Percentiles rank a stretch among this genome's conserved stretches.
These are phyloP conservation scores for Ophiocordyceps robertsii DNA, from an alignment of 2,329 filamentous ascomycete genomes.

Conservation along the genomic window DNA sequence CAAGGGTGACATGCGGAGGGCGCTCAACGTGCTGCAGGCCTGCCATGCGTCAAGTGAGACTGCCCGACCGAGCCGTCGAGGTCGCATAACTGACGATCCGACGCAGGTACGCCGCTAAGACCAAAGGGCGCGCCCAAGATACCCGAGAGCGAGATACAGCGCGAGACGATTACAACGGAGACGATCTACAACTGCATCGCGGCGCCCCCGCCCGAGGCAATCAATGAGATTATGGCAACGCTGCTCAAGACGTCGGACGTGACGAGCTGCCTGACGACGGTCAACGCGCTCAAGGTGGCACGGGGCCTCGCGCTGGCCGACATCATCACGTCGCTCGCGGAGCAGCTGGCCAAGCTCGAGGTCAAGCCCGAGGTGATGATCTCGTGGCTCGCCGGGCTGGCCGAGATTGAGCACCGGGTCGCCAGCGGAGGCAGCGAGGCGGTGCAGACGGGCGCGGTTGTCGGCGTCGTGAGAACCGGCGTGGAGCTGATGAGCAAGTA, in stretches of 20 bases:
- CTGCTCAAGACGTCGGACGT: constrained; percentile 78
- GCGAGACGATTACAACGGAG: constrained; percentile 74
- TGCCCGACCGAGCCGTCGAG: background rate
- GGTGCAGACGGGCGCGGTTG: constrained; percentile 84
- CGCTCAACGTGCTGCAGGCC: constrained; percentile 89
- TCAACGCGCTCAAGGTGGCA: constrained; percentile 74
- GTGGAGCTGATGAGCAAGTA: constrained; percentile 52
- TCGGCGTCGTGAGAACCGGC: constrained; percentile 77
- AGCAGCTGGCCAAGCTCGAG: constrained; percentile 70
- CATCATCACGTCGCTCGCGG: constrained; percentile 75
- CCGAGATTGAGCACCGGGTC: constrained; percentile 84
- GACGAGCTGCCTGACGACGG: constrained; percentile 73
- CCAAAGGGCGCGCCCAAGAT: constrained; percentile 45
- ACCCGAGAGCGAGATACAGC: constrained; percentile 50
- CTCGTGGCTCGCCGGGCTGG: constrained; percentile 79
- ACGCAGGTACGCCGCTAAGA: constrained; percentile 51
- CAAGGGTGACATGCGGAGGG: constrained; percentile 91
- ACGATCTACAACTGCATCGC: constrained; percentile 97
- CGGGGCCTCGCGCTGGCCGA: constrained; percentile 87
- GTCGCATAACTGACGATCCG: background rate
- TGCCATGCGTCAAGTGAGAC: constrained; percentile 79
- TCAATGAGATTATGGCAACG: constrained; percentile 70
- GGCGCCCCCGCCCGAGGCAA: constrained; percentile 80
- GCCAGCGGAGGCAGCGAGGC: constrained; percentile 76
- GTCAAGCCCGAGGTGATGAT: constrained; percentile 81